These are phyloP conservation scores for Xylaria sp. DNA, from an alignment of 2,329 filamentous ascomycete genomes.

Conservation along the genomic window DNA sequence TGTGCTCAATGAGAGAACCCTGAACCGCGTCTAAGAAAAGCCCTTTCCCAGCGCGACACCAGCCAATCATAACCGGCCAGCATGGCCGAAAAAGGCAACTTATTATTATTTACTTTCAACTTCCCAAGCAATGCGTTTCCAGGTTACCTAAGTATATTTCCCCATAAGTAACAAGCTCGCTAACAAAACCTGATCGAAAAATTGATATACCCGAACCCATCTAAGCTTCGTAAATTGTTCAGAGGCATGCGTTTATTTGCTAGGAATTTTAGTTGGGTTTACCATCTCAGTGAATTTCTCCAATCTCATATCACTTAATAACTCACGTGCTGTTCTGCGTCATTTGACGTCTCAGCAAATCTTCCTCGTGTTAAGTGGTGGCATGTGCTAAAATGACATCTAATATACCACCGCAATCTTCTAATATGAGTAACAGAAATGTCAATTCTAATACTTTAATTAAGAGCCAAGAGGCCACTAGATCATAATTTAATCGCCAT, in stretches of 20 bases:
- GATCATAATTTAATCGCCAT: neutral
- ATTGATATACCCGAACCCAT: neutral
- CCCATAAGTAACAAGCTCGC: conserved; percentile 20
- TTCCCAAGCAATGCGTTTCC: conserved; percentile 40
- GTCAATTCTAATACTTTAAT: conserved; percentile 2
- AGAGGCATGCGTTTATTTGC: conserved; percentile 18
- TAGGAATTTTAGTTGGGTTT: neutral
- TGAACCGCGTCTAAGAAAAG: conserved; percentile 42
- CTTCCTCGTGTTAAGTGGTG: neutral
- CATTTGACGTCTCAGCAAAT: conserved; percentile 1
- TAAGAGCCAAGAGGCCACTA: conserved; percentile 7
- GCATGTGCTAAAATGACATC: conserved; percentile 31
- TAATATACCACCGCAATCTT: conserved; percentile 22
- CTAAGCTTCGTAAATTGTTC: conserved; percentile 11
- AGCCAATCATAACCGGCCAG: conserved; percentile 44
- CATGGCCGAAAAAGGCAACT: conserved; percentile 47
- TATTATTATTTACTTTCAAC: conserved; percentile 46
- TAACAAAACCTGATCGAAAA: conserved; percentile 25
- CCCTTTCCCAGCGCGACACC: conserved; percentile 32
- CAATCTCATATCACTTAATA: neutral
- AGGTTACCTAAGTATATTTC: conserved; percentile 35
- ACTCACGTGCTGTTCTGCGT: neutral
- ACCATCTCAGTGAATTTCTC: neutral
- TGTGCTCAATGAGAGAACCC: conserved; percentile 7
- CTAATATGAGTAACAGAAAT: neutral